Percentiles rank a stretch among this genome's conserved stretches.
Conservation (phyloP, 2,329 filamentous ascomycete species). For the Alternaria sp. region DNA sequence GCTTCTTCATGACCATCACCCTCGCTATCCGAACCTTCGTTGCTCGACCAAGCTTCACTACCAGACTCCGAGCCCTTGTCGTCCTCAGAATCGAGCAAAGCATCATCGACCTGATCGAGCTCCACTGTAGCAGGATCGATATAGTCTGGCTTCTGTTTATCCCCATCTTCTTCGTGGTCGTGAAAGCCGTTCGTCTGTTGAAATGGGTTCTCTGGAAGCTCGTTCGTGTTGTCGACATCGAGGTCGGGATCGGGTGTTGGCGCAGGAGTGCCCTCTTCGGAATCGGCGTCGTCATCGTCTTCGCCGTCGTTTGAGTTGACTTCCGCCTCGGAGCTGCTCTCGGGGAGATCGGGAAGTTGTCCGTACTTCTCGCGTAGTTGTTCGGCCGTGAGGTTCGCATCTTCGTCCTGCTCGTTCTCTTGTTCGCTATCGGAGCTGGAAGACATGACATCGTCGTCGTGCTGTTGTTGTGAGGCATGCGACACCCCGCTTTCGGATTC, state of each 20-base stretch:
- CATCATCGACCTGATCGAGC: conserved; percentile 51
- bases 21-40: conserved; percentile 39
- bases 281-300: conserved; percentile 38
- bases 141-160: conserved; percentile 22
- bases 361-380: conserved; percentile 73
- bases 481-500: conserved; percentile 51
- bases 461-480: conserved; percentile 45
- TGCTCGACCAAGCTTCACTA: conserved; percentile 47
- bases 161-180: conserved; percentile 17
- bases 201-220: conserved; percentile 16
- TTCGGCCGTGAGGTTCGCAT: conserved; percentile 72
- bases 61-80: conserved; percentile 38
- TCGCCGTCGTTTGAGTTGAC: conserved; percentile 43
- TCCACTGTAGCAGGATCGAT: conserved; percentile 47
- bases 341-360: conserved; percentile 60
- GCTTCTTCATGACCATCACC: conserved; percentile 26
- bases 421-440: conserved; percentile 47
- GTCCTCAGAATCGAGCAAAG: conserved; percentile 47
- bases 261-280: conserved; percentile 28
- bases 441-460: conserved; percentile 52
- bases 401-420: conserved; percentile 57
- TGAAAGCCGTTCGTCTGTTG: conserved; percentile 32
- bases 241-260: conserved; percentile 41
- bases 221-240: conserved; percentile 26
- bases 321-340: conserved; percentile 43